phyloP scores from a whole-genome alignment of 192 early-diverging fungal species.

The Dimargaris xerosporica region DNA sequence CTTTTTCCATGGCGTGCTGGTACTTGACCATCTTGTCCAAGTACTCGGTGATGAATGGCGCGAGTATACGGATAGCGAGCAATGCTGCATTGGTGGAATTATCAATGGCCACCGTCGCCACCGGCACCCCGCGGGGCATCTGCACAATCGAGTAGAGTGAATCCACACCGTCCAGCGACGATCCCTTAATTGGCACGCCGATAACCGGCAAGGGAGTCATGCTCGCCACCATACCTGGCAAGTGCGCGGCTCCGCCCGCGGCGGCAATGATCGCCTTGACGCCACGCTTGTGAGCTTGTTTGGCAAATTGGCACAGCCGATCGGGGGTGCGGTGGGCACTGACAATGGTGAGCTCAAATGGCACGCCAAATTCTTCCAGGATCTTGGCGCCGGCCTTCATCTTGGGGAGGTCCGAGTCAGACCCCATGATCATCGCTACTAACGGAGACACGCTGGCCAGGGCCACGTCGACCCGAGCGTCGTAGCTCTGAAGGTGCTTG shows the following conservation, averaged over 20 bases:
- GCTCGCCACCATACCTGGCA: slow-evolving; percentile 98
- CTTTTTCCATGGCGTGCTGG: slow-evolving; percentile 63
- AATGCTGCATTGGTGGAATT: slow-evolving; percentile 95
- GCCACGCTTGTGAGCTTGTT: slow-evolving; percentile 71
- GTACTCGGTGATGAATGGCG: slow-evolving; percentile 57
- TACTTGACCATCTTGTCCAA: slow-evolving; percentile 65
- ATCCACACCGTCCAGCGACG: slow-evolving; percentile 86
- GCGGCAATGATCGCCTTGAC: slow-evolving; percentile 96
- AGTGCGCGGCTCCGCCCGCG: slow-evolving; percentile 95
- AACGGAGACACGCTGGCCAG: slow-evolving; percentile 38
- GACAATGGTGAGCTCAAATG: slow-evolving; percentile 95
- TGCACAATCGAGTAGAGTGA: slow-evolving; percentile 97
- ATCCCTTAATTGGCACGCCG: slow-evolving; percentile 90
- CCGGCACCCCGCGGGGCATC: slow-evolving; percentile 98
- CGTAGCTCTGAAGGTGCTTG: slow-evolving; percentile 8
- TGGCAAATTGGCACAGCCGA: slow-evolving; percentile 86
- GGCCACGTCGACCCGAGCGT: slow-evolving; percentile 20
- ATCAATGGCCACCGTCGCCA: slow-evolving; percentile 97
- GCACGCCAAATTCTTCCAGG: slow-evolving; percentile 74
- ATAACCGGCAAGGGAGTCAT: slow-evolving; percentile 95
- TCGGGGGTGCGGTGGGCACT: slow-evolving; percentile 93
- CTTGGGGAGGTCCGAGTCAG: slow-evolving; percentile 91
- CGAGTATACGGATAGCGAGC: slow-evolving; percentile 83
- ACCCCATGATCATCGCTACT: slow-evolving; percentile 98
- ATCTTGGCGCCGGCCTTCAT: slow-evolving; percentile 85